Conservation (phyloP, 768 basidiomycete genomes). For the Leccinum arenicola region DNA sequence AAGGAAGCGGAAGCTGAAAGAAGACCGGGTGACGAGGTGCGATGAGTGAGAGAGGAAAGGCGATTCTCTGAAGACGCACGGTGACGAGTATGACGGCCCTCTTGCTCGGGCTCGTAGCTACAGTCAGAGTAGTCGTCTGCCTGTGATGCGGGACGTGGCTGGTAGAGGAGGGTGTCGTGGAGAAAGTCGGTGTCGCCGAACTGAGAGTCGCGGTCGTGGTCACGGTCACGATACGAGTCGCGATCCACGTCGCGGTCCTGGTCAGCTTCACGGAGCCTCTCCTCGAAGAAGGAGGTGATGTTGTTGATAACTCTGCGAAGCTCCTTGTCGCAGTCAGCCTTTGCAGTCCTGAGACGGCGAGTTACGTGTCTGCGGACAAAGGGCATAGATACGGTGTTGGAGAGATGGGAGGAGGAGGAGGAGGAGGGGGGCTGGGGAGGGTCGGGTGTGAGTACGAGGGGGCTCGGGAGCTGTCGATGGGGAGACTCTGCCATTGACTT, state of each 20-base stretch:
- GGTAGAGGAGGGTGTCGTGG: conserved; percentile 60
- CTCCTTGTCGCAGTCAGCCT: conserved; percentile 96
- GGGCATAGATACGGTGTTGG: conserved; percentile 86
- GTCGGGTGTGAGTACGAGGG: conserved; percentile 76
- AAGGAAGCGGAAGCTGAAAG: conserved; percentile 66
- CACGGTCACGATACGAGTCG: conserved; percentile 47
- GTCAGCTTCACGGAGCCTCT: conserved; percentile 77
- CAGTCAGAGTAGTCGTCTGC: conserved; percentile 79
- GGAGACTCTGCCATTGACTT: conserved; percentile 33
- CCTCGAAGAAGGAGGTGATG: conserved; percentile 94
- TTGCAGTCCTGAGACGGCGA: conserved; percentile 88
- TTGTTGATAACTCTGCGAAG: conserved; percentile 90
- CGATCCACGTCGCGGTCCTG: conserved; percentile 61
- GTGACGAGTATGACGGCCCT: conserved; percentile 65
- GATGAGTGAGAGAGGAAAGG: conserved; percentile 49
- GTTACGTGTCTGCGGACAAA: conserved; percentile 93
- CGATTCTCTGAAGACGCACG: conserved; percentile 63
- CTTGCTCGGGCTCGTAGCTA: conserved; percentile 73
- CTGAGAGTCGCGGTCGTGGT: conserved; percentile 58
- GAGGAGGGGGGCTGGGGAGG: conserved; percentile 27
- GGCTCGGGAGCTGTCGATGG: conserved; percentile 63
- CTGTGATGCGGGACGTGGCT: conserved; percentile 53
- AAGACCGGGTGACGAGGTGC: conserved; percentile 52
- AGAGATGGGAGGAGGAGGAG: conserved; percentile 27
- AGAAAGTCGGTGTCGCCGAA: conserved; percentile 52